Base-by-base conservation (phyloP, 306 rosid genomes). In the Fagus crenata region DNA sequence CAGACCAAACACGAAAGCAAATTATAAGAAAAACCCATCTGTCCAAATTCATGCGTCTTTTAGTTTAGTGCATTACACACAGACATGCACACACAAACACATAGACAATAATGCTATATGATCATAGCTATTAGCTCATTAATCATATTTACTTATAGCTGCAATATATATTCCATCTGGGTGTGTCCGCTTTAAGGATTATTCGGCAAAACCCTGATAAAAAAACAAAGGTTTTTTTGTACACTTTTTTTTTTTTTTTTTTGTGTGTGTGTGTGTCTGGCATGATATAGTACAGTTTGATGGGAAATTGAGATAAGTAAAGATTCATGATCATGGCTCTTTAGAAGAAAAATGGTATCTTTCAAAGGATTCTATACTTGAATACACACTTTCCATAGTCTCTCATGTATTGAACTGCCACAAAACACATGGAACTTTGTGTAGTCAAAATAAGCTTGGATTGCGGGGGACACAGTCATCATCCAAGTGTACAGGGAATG, bases 41-140 rank as follows among this genome's bases (percentile, higher is more conserved):
- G 8, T 56, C 36, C 35, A 35, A 63, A 63, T 40, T 63, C 28
- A 36, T 33, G 28, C 28, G 37, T 63, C 51, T 35, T 36, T 63
- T 14, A 63, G 69, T 63, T 63, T 63, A 63, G 69, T 63, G 69
- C 69, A 63, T 63, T 7, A 63, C 69, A 63, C 69, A 35, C 43
- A 14, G n/a, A 63, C 6, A 14, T 41, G 33, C 69, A 17, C 9
- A 63, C n/a, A 63, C n/a, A 63, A 17, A 35, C 43, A 35, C 12
- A 9, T 1, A 1, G 22, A 14, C 8, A 22, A 15, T 14, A 36
- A 33, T 58, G 36, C 36, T 22, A 58, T 58, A 3, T 58, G 64
- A 28, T 8, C 35, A 22, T 22, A 22, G 28, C 28, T 22, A 22
- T 22, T 22, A 22, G 28, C 28, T 22, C 28, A 28, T 22, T 58